Base-by-base conservation (phyloP, 352 stramenopile genomes). In the Pilasporangium apinafurcum region DNA sequence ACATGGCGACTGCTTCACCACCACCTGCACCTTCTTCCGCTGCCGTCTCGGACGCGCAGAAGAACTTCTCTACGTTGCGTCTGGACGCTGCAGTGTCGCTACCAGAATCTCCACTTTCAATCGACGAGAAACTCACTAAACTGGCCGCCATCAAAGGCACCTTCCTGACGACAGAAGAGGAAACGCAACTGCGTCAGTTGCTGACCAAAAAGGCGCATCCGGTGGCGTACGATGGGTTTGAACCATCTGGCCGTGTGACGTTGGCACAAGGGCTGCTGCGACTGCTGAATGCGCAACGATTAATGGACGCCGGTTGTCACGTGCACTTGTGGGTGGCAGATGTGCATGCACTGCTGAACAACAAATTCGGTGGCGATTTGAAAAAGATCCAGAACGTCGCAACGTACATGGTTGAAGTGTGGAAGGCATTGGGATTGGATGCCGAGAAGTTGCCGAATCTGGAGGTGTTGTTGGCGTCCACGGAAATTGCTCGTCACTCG, bases 251-350 rank as follows among this genome's bases (percentile, higher is more conserved):
- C 18, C 92, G 97, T 27, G 97, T 99, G 88, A 98, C 98, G 61
- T 98, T 99, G 48, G 97, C 97, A 8, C 83, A 97, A 45, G 92
- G 92, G 1, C 63, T 98, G 37, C 73, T 98, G 58, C 85, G 94
- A 33, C 87, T 91, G 14, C 90, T 99, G 49, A 99, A 99, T 62
- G 96, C 98, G 35, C 62, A 73, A 49, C 67, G 76, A n/a, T 62
- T 92, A 13, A 96, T 97, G 22, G 65, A 62, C 5, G 78, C 82
- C 8, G 96, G 96, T 21, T 96, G 92, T 35, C 94, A 93, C 29
- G 98, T 99, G 60, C 93, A 96, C 59, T 98, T 99, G 57, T 98
- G 96, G 81, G 95, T 99, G 8, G 97, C 96, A 5, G 97, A 99
- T 75, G 97, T 95, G 80, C 98, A 99, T 74, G 97, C 96, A 18